phyloP scores from a whole-genome alignment of 345 rosid species.

The Brassica nigra region DNA sequence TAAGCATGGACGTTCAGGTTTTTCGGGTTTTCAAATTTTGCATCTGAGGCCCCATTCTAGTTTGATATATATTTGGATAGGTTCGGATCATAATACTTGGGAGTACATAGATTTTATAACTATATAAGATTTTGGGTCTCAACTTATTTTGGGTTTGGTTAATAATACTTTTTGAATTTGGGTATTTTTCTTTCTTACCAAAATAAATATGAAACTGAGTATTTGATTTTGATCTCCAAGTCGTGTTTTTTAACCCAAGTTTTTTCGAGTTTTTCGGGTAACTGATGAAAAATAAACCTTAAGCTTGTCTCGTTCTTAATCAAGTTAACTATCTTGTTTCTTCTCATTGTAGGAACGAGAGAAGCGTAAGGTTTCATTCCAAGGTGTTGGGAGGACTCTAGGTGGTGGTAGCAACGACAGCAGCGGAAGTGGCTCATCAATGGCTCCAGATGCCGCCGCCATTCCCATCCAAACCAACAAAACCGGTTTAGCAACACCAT shows the following conservation, averaged over 20 bases:
- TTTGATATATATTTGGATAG: not conserved
- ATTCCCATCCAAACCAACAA: constrained; percentile 44
- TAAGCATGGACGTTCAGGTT: not conserved
- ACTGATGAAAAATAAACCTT: not conserved
- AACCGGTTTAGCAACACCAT: constrained; percentile 31
- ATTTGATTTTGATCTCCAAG: not conserved
- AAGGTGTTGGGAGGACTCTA: constrained; percentile 94
- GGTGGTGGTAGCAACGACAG: constrained; percentile 49
- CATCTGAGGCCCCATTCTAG: not conserved
- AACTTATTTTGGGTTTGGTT: not conserved
- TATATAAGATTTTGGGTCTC: not conserved
- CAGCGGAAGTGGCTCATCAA: constrained; percentile 30
- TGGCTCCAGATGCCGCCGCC: constrained; percentile 34
- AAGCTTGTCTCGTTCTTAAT: not conserved
- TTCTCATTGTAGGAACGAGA: constrained; percentile 62
- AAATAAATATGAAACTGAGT: not conserved
- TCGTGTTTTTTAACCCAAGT: no score
- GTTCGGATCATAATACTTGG: not conserved
- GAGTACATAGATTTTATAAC: not conserved
- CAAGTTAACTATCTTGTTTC: not conserved
- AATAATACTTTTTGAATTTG: not conserved
- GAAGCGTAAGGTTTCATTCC: constrained; percentile 67
- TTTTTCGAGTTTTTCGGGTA: not conserved
- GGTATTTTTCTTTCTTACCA: not conserved
- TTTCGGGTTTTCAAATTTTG: not conserved